phyloP scores from a whole-genome alignment of 768 basidiomycete genomes.

The Nidularia sp. region DNA sequence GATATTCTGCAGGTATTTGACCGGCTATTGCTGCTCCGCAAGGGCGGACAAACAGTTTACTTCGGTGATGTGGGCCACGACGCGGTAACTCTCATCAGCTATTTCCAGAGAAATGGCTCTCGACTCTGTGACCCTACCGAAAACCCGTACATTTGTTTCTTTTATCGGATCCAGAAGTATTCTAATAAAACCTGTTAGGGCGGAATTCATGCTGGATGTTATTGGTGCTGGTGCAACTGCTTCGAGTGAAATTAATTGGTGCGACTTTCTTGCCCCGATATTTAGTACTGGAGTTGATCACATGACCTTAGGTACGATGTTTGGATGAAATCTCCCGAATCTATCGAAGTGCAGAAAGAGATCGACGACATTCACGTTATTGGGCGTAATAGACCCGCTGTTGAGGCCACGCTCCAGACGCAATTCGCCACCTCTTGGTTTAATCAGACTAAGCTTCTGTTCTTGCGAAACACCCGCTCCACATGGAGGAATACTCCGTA shows the following conservation, averaged over 20 bases:
- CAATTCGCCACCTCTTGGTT: conserved; percentile 53
- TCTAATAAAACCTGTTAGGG: conserved; percentile 31
- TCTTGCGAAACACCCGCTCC: conserved; percentile 36
- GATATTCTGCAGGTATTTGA: conserved; percentile 56
- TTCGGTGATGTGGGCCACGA: conserved; percentile 69
- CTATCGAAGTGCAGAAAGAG: conserved; percentile 23
- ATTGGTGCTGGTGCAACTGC: conserved; percentile 73
- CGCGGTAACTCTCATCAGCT: conserved; percentile 59
- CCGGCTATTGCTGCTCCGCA: conserved; percentile 67
- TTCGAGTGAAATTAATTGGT: conserved; percentile 50
- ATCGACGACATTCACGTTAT: conserved; percentile 48
- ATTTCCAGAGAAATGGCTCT: conserved; percentile 72
- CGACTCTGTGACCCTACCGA: conserved; percentile 56
- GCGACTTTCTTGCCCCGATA: conserved; percentile 13
- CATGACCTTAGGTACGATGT: conserved; percentile 3
- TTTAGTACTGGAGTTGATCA: too few species aligned
- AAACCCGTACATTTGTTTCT: conserved; percentile 58
- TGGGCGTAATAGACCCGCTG: conserved; percentile 39
- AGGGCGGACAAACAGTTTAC: conserved; percentile 75
- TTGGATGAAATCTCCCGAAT: conserved; percentile 38
- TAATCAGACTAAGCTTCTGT: conserved; percentile 38
- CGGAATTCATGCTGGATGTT: conserved; percentile 63
- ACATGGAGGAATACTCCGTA: conserved; percentile 64
- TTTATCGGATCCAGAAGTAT: conserved; percentile 5
- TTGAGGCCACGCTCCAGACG: conserved; percentile 29